phyloP scores from a whole-genome alignment of 495 filamentous ascomycete species.

The Cairneyella variabilis region DNA sequence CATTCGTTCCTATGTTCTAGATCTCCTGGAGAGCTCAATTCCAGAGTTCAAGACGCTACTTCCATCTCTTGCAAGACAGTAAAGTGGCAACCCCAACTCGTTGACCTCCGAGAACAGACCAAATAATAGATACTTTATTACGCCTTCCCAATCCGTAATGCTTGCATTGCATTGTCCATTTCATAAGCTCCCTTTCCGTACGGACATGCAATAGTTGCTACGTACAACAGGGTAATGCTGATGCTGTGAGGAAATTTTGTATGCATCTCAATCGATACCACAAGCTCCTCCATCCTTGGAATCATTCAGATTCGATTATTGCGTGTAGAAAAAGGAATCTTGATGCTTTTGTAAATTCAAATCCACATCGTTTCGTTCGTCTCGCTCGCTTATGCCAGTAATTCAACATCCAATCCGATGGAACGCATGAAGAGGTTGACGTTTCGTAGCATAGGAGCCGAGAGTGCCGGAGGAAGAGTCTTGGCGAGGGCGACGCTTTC shows the following conservation, averaged over 20 bases:
- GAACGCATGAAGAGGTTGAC: slow-evolving; percentile 98
- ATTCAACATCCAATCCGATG: slow-evolving; percentile 93
- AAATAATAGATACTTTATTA: slow-evolving; percentile 12
- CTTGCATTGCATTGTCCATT: slow-evolving; percentile 2
- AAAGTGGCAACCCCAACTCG: background rate
- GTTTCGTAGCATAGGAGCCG: slow-evolving; percentile 73
- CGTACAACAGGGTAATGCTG: slow-evolving; percentile 18
- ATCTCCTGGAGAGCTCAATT: background rate
- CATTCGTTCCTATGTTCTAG: slow-evolving; percentile 1
- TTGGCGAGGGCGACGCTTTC: slow-evolving; percentile 86
- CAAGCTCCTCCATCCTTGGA: slow-evolving; percentile 12
- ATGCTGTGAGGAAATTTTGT: slow-evolving; percentile 5
- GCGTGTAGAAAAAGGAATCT: slow-evolving; percentile 12
- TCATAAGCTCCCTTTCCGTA: background rate
- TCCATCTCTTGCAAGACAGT: background rate
- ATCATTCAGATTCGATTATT: slow-evolving; percentile 7
- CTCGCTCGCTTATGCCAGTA: slow-evolving; percentile 60
- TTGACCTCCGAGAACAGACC: background rate
- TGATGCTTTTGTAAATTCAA: slow-evolving; percentile 11
- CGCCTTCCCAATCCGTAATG: background rate
- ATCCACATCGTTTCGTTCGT: background rate
- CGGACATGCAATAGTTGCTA: slow-evolving; percentile 17
- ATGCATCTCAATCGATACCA: slow-evolving; percentile 14
- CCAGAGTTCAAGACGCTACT: slow-evolving; percentile 3
- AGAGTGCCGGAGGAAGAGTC: slow-evolving; percentile 81